These are phyloP conservation scores for Paxillus ammoniavirescens DNA, from an alignment of 768 basidiomycete species.

Conservation along the genomic window DNA sequence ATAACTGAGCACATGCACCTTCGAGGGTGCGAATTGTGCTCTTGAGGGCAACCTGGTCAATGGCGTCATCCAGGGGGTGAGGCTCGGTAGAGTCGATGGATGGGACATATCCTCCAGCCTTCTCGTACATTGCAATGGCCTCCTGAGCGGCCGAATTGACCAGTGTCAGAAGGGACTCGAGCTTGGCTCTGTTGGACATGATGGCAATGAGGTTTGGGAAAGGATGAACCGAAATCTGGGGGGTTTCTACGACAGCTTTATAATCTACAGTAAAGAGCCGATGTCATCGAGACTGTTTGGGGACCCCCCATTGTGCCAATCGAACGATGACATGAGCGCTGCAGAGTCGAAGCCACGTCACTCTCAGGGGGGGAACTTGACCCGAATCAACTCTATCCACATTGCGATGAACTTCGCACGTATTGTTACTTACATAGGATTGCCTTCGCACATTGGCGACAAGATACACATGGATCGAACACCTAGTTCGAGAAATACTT, in stretches of 20 bases:
- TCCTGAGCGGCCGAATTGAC: constrained; percentile 31
- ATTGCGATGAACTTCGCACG: not conserved
- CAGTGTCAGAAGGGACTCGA: constrained; percentile 28
- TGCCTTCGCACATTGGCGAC: not conserved
- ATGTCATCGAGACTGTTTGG: not conserved
- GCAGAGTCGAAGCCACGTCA: not conserved
- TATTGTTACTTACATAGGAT: not conserved
- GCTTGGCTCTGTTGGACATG: constrained; percentile 25
- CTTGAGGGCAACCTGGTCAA: constrained; percentile 23
- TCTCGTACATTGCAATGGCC: constrained; percentile 34
- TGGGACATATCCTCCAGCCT: constrained; percentile 25
- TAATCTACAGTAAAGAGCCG: not conserved
- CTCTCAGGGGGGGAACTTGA: not conserved
- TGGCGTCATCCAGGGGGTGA: constrained; percentile 35
- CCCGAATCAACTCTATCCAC: not conserved
- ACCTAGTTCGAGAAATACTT: not conserved
- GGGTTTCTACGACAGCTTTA: not conserved
- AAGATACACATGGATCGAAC: constrained; percentile 1
- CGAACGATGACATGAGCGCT: too few species aligned
- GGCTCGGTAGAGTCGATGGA: constrained; percentile 33
- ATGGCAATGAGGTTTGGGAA: not conserved
- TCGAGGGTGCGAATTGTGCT: constrained; percentile 28
- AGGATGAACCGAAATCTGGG: not conserved
- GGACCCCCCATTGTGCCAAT: not conserved
- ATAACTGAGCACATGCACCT: constrained; percentile 37